Evolutionary conservation across 768 basidiomycete genomes (phyloP), one percentile per base, ranked within the genome.

Genomic region (Holtermannia corniformis): DNA sequence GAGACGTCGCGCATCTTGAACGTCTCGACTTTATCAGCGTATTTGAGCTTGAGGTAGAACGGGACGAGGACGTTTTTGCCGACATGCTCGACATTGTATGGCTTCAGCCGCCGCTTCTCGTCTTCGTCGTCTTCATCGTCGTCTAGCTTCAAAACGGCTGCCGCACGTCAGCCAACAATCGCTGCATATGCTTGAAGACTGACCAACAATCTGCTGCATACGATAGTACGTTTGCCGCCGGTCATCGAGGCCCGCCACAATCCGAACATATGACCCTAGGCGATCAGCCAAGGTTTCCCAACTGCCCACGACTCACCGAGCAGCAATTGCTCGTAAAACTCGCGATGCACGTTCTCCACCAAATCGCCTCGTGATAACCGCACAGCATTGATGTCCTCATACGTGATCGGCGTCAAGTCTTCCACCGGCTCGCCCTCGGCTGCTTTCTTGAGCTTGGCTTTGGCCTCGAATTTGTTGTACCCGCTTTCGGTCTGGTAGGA

Each of bases 1-100:
- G 89, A 93, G 5, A 93, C 81, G 60, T 83, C 85, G 66, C 90
- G 87, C 84, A 99, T 90, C 3, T 72, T 69, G 62, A 85, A 90
- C 0, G 72, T 55, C 53, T 76, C 78, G 5, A 77, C 65, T 0
- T 82, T 80, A 51, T 79, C 80, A 7, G 88, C 92, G 64, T 91
- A 85, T 61, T 81, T 81, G 44, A 96, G 79, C 55, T 85, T 78
- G 13, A 96, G 76, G 0, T 75, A 74, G 54, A 86, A 78, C 60
- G 89, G 80, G 43, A 84, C 78, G 13, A 47, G 44, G 22, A 72
- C 49, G 2, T 54, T 51, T 19, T 62, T 54, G 41, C 65, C 70
- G 32, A 59, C 56, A 47, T 65, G 57, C 44, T 71, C 69, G 25
- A 71, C 64, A 11, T 54, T 53, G 43, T 71, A 71, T 13, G 32